These are phyloP conservation scores for Smithsoniella earleae DNA, from an alignment of 163 green algal genomes.

Conservation along the genomic window DNA sequence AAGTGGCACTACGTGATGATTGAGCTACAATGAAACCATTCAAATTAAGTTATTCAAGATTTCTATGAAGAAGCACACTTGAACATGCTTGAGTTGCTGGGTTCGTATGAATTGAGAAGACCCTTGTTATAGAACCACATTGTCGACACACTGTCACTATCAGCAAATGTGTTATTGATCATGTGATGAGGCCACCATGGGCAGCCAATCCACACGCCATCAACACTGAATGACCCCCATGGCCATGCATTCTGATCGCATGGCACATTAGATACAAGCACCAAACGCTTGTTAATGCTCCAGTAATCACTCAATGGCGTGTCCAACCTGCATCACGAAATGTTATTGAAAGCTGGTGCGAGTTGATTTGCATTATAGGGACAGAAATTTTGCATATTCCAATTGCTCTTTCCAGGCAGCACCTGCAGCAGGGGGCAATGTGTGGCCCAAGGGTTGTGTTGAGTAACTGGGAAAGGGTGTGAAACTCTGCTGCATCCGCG, in stretches of 20 bases:
- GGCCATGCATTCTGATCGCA: too few species aligned
- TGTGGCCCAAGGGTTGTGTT: not conserved
- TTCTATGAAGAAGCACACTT: not conserved
- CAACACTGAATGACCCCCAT: too few species aligned
- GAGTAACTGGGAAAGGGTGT: not conserved
- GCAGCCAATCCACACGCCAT: too few species aligned
- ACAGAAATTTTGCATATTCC: not conserved
- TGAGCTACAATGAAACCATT: not conserved
- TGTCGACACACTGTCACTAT: not conserved
- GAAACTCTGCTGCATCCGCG: not conserved
- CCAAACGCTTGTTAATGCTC: not conserved
- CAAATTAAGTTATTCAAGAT: not conserved
- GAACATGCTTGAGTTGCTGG: constrained; percentile 2
- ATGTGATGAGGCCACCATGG: not conserved
- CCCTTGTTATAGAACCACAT: constrained; percentile 27
- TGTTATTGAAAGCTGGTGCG: not conserved
- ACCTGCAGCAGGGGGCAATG: constrained; percentile 28
- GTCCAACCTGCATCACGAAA: constrained; percentile 3
- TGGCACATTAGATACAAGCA: constrained; percentile 26
- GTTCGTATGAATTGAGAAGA: not conserved
- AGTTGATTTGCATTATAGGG: not conserved
- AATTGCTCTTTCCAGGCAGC: not conserved
- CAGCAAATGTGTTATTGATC: not conserved
- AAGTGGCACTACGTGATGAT: not conserved
- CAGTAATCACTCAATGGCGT: not conserved